phyloP scores from a whole-genome alignment of 2,329 filamentous ascomycete species.

The Talaromyces verruculosus region DNA sequence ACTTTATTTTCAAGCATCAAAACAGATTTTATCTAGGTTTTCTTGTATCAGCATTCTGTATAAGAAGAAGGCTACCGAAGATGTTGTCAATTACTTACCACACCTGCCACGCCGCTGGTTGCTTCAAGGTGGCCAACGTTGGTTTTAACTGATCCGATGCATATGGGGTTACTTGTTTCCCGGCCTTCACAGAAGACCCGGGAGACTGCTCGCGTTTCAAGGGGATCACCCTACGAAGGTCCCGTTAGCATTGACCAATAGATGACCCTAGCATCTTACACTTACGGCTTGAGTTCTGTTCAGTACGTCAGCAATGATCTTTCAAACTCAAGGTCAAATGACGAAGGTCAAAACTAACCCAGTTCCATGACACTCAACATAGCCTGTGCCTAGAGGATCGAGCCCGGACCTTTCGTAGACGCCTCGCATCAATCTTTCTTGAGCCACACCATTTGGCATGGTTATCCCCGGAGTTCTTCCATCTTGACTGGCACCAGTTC shows the following conservation, averaged over 20 bases:
- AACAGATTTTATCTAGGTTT: conserved; percentile 43
- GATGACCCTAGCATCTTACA: not conserved
- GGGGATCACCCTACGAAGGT: conserved; percentile 25
- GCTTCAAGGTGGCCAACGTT: conserved; percentile 47
- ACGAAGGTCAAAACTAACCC: conserved; percentile 17
- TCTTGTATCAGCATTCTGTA: not conserved
- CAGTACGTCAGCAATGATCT: not conserved
- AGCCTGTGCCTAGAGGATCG: conserved; percentile 28
- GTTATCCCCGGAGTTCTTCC: conserved; percentile 39
- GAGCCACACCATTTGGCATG: conserved; percentile 25
- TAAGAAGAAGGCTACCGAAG: not conserved
- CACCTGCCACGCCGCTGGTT: conserved; percentile 43
- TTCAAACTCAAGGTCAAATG: not conserved
- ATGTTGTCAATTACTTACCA: conserved; percentile 24
- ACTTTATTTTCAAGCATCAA: conserved; percentile 42
- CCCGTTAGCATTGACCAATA: not conserved
- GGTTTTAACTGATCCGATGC: conserved; percentile 32
- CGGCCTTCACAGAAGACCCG: not conserved
- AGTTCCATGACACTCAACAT: conserved; percentile 32
- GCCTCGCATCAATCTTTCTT: conserved; percentile 42
- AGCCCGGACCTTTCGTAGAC: conserved; percentile 50
- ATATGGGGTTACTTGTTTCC: conserved; percentile 19
- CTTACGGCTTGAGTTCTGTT: not conserved
- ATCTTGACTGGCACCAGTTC: conserved; percentile 38
- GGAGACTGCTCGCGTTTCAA: conserved; percentile 27